Conservation (phyloP, 768 basidiomycete species). For the Tubosaeta sp. region DNA sequence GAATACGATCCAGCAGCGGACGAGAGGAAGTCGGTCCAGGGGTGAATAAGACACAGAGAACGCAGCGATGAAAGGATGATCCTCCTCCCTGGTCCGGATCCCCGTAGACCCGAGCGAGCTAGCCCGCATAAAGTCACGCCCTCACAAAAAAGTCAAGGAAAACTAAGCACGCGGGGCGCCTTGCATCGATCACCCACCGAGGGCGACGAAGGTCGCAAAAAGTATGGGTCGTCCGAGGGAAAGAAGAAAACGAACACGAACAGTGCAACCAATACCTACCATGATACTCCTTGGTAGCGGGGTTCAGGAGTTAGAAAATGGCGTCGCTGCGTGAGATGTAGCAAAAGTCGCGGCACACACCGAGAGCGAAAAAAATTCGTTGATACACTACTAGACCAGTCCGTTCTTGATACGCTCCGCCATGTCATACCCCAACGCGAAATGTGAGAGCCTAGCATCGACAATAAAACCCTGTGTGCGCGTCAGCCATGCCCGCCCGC, state of each 20-base stretch:
- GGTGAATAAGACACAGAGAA: too few species aligned
- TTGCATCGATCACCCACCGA: conserved; percentile 85
- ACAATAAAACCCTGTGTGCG: conserved; percentile 52
- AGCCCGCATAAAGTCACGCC: too few species aligned
- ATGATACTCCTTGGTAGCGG: conserved; percentile 88
- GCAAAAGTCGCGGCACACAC: conserved; percentile 74
- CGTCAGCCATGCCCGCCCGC: not conserved
- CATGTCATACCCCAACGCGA: conserved; percentile 67
- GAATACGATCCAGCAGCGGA: too few species aligned
- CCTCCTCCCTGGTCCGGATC: too few species aligned
- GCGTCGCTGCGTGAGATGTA: conserved; percentile 80
- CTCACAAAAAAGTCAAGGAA: conserved; percentile 88
- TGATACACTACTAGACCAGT: conserved; percentile 9
- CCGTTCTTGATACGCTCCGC: conserved; percentile 37
- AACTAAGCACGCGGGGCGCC: conserved; percentile 91
- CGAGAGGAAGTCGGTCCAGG: too few species aligned
- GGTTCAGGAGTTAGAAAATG: conserved; percentile 80
- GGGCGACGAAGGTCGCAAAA: conserved; percentile 92
- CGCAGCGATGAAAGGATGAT: too few species aligned
- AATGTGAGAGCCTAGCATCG: conserved; percentile 75
- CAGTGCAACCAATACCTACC: conserved; percentile 86
- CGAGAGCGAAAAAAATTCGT: conserved; percentile 51
- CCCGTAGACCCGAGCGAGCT: too few species aligned
- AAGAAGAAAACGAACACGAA: conserved; percentile 80
- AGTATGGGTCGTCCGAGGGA: conserved; percentile 87